These are phyloP conservation scores for Carpinus viminea DNA, from an alignment of 306 rosid species.

Conservation along the genomic window DNA sequence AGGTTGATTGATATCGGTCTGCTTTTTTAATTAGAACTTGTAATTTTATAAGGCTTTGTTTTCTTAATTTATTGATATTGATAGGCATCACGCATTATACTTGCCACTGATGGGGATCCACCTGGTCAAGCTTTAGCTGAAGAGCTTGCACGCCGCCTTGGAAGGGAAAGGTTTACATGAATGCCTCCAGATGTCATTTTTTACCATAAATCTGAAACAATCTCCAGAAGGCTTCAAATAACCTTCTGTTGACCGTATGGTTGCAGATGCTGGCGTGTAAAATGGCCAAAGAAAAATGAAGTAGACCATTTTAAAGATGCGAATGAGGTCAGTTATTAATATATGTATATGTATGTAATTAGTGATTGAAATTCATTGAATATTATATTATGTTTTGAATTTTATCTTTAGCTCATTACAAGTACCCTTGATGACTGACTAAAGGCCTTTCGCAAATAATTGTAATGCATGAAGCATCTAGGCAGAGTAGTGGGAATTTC, in stretches of 20 bases:
- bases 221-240: not conserved
- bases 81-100: constrained; percentile 84
- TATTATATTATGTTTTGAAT: not conserved
- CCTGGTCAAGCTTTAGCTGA: constrained; percentile 99
- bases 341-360: constrained; percentile 9
- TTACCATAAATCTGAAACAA: not conserved
- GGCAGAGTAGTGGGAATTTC: too few relatives aligned
- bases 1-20: constrained; percentile 50
- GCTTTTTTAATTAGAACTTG: constrained; percentile 22
- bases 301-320: constrained; percentile 78
- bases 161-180: constrained; percentile 73
- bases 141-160: constrained; percentile 98
- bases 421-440: not conserved
- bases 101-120: constrained; percentile 92
- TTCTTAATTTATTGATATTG: constrained; percentile 28
- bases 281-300: constrained; percentile 76
- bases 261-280: constrained; percentile 94
- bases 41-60: not conserved
- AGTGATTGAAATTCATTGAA: not conserved
- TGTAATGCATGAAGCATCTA: too few relatives aligned
- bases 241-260: constrained; percentile 11
- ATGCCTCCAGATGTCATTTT: constrained; percentile 21
- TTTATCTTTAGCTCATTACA: not conserved
- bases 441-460: not conserved
- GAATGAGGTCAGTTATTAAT: constrained; percentile 63